A percentile compares a stretch with the other conserved stretches of the same genome.
Evolutionary conservation across 2,329 filamentous ascomycete genomes (phyloP).

Genomic region (Colletotrichum sidae): DNA sequence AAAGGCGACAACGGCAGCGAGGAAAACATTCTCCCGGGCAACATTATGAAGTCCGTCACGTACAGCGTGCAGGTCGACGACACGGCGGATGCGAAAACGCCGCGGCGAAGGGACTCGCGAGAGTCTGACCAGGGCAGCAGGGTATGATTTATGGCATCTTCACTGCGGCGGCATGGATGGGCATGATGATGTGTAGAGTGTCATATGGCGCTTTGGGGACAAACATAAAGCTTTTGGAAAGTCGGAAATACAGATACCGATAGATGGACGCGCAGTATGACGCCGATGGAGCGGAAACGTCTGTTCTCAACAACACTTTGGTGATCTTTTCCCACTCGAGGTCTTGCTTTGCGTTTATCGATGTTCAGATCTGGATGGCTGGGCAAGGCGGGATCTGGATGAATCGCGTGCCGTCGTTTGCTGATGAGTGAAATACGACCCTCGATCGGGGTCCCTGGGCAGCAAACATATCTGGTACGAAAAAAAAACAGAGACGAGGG

Average conservation of each 20-base stretch:
- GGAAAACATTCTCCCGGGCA: constrained; percentile 52
- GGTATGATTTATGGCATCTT: neutral
- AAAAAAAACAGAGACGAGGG: neutral
- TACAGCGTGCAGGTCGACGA: constrained; percentile 55
- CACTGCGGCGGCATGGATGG: neutral
- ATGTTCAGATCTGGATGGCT: no score
- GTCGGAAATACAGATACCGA: no score
- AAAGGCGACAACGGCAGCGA: constrained; percentile 45
- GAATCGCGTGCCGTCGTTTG: no score
- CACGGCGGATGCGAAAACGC: neutral
- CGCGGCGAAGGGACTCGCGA: constrained; percentile 18
- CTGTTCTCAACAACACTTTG: no score
- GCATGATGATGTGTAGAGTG: neutral
- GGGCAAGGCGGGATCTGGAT: no score
- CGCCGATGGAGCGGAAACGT: no score
- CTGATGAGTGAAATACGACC: neutral
- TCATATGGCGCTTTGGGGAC: neutral
- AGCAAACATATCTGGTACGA: neutral
- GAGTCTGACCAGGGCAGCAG: constrained; percentile 6
- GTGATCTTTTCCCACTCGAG: no score
- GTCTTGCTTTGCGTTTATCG: no score
- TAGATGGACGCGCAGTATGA: no score
- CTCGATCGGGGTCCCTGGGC: constrained; percentile 6
- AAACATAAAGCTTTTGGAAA: neutral
- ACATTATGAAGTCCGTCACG: constrained; percentile 56